phyloP scores from a whole-genome alignment of 768 basidiomycete genomes.

The Mycena vulgaris region DNA sequence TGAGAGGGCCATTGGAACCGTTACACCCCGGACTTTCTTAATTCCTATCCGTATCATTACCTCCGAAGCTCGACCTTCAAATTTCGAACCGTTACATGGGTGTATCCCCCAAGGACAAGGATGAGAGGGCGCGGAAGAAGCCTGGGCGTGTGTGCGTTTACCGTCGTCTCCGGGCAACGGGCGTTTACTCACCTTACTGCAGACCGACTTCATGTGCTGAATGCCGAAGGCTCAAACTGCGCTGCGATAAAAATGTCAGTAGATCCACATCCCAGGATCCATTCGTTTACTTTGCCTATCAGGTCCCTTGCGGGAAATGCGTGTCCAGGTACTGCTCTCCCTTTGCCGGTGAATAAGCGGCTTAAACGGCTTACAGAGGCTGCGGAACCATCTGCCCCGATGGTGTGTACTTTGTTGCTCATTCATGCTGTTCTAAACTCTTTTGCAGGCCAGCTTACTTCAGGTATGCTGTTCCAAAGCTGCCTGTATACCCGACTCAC shows the following conservation, averaged over 20 bases:
- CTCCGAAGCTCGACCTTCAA: too few species aligned
- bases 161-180: neutral
- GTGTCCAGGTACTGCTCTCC: slow-evolving; percentile 56
- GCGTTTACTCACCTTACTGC: neutral
- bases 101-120: slow-evolving; percentile 29
- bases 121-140: slow-evolving; percentile 36
- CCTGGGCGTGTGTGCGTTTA: slow-evolving; percentile 36
- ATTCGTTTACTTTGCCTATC: slow-evolving; percentile 23
- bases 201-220: slow-evolving; percentile 69
- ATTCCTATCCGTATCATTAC: too few species aligned
- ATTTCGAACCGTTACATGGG: slow-evolving; percentile 18
- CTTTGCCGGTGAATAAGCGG: neutral
- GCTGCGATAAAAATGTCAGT: slow-evolving; percentile 75
- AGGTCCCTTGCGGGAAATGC: slow-evolving; percentile 88
- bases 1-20: too few species aligned
- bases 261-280: slow-evolving; percentile 6
- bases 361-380: slow-evolving; percentile 56
- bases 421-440: slow-evolving; percentile 14
- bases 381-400: slow-evolving; percentile 86
- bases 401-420: slow-evolving; percentile 57
- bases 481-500: slow-evolving; percentile 59
- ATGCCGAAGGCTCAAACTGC: slow-evolving; percentile 73
- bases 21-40: too few species aligned
- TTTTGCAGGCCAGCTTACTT: slow-evolving; percentile 20
- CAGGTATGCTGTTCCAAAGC: slow-evolving; percentile 7